Evolutionary conservation across 495 filamentous ascomycete species (phyloP).

Genomic region (Penicillium flavigenum): DNA sequence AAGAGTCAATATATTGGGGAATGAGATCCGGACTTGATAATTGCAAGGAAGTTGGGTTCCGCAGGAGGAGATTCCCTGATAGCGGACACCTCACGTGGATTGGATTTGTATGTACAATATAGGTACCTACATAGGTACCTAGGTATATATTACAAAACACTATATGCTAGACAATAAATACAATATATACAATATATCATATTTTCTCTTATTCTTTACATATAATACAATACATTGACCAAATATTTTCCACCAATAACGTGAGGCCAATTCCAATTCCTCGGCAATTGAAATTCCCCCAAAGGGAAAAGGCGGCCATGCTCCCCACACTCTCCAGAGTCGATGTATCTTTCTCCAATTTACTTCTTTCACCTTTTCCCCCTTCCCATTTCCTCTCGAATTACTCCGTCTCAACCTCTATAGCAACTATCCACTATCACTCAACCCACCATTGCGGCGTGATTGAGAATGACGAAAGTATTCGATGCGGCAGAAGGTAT

Average conservation of each 20-base stretch:
- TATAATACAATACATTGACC: background rate
- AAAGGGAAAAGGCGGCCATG: conserved; percentile 27
- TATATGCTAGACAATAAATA: too few relatives aligned
- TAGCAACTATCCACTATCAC: background rate
- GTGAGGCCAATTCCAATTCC: conserved; percentile 18
- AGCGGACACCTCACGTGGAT: conserved; percentile 24
- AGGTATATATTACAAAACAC: too few relatives aligned
- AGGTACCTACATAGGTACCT: too few relatives aligned
- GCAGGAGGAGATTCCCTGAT: too few relatives aligned
- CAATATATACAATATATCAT: too few relatives aligned
- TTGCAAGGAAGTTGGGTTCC: conserved; percentile 1
- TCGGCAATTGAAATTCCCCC: conserved; percentile 40
- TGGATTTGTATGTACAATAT: background rate
- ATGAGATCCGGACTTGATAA: background rate
- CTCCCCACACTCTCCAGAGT: conserved; percentile 31
- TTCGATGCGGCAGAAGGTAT: conserved; percentile 50
- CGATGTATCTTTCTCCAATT: conserved; percentile 20
- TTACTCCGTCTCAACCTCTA: background rate
- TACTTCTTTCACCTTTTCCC: conserved; percentile 4
- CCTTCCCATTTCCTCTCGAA: background rate
- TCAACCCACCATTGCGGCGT: background rate
- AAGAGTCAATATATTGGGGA: background rate
- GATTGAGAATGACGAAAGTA: conserved; percentile 40
- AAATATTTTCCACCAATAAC: conserved; percentile 35
- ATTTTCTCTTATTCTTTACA: background rate